Percentiles rank a stretch among this genome's conserved stretches.
phyloP scores from a whole-genome alignment of 345 rosid species.

The Melaleuca quinquenervia region DNA sequence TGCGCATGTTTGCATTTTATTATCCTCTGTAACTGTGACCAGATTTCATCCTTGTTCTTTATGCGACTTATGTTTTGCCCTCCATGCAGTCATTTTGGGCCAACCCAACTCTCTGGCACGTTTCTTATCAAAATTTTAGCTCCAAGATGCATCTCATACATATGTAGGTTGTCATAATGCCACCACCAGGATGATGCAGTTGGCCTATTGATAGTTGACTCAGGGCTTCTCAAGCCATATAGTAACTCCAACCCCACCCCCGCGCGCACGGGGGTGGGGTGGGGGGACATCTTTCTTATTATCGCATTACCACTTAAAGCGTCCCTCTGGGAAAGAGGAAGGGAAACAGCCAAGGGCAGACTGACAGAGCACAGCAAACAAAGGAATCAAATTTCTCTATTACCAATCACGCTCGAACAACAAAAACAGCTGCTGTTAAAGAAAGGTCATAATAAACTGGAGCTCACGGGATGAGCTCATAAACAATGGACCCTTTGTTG shows the following conservation, averaged over 20 bases:
- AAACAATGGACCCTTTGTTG: background rate
- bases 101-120: constrained; percentile 51
- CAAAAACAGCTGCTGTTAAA: background rate
- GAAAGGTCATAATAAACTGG: background rate
- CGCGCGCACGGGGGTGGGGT: too few species aligned
- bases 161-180: constrained; percentile 29
- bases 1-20: background rate
- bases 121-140: constrained; percentile 53
- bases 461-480: background rate
- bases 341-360: background rate
- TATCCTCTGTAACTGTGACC: background rate
- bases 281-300: background rate
- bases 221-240: background rate
- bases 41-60: background rate
- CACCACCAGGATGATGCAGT: background rate
- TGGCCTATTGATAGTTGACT: background rate
- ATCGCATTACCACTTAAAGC: background rate
- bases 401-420: background rate
- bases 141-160: constrained; percentile 57
- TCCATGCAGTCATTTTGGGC: constrained; percentile 56
- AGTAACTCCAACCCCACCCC: too few species aligned
- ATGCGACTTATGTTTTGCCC: background rate
- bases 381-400: background rate
- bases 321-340: background rate
- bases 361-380: background rate